Percentiles rank a stretch among this genome's conserved stretches.
Conservation (phyloP, 176 grass and related monocot species). For the Ensete glaucum region DNA sequence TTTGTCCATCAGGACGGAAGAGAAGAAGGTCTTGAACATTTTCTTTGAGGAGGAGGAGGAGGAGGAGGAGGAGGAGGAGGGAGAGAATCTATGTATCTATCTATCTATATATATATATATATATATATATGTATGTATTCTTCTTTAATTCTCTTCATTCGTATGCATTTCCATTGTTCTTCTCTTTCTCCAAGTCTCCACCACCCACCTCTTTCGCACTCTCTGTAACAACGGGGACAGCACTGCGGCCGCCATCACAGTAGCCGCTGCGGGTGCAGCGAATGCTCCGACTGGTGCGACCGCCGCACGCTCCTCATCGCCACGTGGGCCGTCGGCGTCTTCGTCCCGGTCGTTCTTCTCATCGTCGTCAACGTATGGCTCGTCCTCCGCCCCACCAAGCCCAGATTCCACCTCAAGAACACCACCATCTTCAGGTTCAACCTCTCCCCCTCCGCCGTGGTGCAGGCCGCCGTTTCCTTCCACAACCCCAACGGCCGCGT, state of each 20-base stretch:
- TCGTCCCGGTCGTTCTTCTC: conserved; percentile 41
- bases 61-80: too few relatives aligned
- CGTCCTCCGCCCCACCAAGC: conserved; percentile 62
- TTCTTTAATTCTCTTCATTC: too few relatives aligned
- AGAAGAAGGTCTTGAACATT: too few relatives aligned
- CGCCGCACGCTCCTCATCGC: neutral
- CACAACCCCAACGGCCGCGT: conserved; percentile 75
- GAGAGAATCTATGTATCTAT: too few relatives aligned
- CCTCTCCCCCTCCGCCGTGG: conserved; percentile 38
- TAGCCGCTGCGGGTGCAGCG: neutral
- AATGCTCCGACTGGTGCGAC: neutral
- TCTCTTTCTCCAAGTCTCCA: too few relatives aligned
- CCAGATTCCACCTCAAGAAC: conserved; percentile 72
- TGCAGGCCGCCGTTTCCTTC: conserved; percentile 66
- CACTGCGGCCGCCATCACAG: neutral
- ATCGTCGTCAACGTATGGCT: conserved; percentile 67
- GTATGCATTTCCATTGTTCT: too few relatives aligned
- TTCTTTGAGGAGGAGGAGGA: too few relatives aligned
- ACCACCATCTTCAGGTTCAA: conserved; percentile 43
- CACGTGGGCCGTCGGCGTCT: conserved; percentile 40
- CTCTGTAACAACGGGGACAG: neutral
- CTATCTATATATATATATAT: too few relatives aligned
- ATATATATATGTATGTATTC: too few relatives aligned
- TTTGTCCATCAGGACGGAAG: too few relatives aligned
- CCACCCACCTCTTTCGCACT: neutral